phyloP scores from a whole-genome alignment of 1,139 yeast species.

The Yamadazyma pseudoaaseri region DNA sequence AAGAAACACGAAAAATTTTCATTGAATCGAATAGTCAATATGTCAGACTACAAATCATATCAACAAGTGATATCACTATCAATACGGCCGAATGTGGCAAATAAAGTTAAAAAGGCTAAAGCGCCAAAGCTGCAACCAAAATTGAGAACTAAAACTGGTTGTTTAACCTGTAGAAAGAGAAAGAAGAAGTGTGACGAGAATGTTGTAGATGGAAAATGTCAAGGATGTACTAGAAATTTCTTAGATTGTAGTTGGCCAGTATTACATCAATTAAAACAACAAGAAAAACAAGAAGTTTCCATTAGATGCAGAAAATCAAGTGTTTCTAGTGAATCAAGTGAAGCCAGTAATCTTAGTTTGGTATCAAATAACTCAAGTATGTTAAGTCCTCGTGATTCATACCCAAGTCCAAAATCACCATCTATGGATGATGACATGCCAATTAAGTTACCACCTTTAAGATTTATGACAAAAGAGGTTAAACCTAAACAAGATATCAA shows the following conservation, averaged over 20 bases:
- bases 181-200: slow-evolving; percentile 50
- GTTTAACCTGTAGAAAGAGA: slow-evolving; percentile 45
- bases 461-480: slow-evolving; percentile 4
- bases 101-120: slow-evolving; percentile 15
- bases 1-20: slow-evolving; percentile 1
- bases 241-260: slow-evolving; percentile 48
- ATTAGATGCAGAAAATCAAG: slow-evolving; percentile 6
- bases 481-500: neutral
- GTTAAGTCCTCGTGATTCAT: slow-evolving; percentile 5
- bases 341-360: slow-evolving; percentile 2
- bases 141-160: slow-evolving; percentile 44
- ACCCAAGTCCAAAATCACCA: slow-evolving; percentile 14
- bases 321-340: slow-evolving; percentile 10
- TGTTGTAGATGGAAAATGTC: slow-evolving; percentile 45
- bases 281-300: slow-evolving; percentile 3
- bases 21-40: slow-evolving; percentile 4
- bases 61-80: slow-evolving; percentile 43
- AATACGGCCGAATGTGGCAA: slow-evolving; percentile 19
- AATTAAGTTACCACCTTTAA: slow-evolving; percentile 12
- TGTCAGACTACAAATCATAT: slow-evolving; percentile 35
- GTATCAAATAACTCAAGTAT: neutral
- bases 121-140: slow-evolving; percentile 13
- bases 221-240: slow-evolving; percentile 47
- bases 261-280: slow-evolving; percentile 5
- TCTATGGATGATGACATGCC: slow-evolving; percentile 8